A percentile compares a stretch with the other conserved stretches of the same genome.
These are phyloP conservation scores for Phytophthora pinifolia DNA, from an alignment of 352 stramenopile genomes.

Conservation along the genomic window DNA sequence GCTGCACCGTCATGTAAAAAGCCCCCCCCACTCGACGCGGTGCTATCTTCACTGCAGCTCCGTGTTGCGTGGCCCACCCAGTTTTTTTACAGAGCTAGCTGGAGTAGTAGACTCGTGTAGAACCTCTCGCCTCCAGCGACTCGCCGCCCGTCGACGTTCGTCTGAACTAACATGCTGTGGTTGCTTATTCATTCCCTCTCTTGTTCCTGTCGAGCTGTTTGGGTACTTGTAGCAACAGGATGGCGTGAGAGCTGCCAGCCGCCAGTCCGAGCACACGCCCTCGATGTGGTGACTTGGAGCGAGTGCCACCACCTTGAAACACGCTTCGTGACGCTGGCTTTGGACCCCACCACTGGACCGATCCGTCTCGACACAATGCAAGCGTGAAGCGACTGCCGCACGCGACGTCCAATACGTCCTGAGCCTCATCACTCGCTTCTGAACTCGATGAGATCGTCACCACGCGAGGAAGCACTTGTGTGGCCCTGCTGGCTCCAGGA, in stretches of 20 bases:
- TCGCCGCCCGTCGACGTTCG: conserved; percentile 26
- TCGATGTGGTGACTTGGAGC: conserved; percentile 12
- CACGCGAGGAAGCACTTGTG: conserved; percentile 49
- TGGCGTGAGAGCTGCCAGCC: conserved; percentile 27
- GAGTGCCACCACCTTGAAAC: conserved; percentile 1
- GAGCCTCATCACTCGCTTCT: conserved; percentile 22
- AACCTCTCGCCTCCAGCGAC: conserved; percentile 13
- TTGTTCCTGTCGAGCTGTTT: conserved; percentile 1
- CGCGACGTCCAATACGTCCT: conserved; percentile 35
- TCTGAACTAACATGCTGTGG: conserved; percentile 35
- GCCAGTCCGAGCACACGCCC: conserved; percentile 19
- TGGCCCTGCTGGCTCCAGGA: conserved; percentile 15
- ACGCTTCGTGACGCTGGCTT: conserved; percentile 1
- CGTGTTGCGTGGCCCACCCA: not conserved
- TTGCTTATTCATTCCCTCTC: conserved; percentile 14
- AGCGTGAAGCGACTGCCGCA: conserved; percentile 61
- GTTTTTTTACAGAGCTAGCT: conserved; percentile 17
- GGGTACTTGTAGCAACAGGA: conserved; percentile 28
- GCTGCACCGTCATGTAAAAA: conserved; percentile 66
- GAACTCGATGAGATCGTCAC: conserved; percentile 31
- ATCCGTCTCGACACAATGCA: conserved; percentile 40
- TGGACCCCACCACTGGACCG: conserved; percentile 58
- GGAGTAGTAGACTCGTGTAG: conserved; percentile 23
- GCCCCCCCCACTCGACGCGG: not conserved
- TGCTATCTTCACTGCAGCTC: too few species aligned